phyloP scores from a whole-genome alignment of 2,329 filamentous ascomycete genomes.

The Lachnellula willkommii region DNA sequence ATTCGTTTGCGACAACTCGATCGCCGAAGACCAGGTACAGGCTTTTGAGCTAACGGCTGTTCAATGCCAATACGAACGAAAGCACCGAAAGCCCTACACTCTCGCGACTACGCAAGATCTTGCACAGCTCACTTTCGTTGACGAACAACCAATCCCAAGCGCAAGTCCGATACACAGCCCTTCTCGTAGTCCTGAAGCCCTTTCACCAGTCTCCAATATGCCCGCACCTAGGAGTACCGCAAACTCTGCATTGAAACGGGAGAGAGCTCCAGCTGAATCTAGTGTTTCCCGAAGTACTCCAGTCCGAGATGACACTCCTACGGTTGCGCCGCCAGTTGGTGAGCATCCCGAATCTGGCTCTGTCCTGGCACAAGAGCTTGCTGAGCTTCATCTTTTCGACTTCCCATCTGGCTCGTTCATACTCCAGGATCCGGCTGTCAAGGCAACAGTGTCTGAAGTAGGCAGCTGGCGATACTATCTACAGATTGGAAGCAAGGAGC shows the following conservation, averaged over 20 bases:
- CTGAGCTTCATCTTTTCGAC: conserved; percentile 91
- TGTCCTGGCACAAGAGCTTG: conserved; percentile 67
- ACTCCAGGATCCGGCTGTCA: conserved; percentile 67
- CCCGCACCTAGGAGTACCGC: conserved; percentile 30
- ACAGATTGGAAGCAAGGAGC: conserved; percentile 64
- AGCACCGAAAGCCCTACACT: conserved; percentile 75
- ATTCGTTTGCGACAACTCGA: conserved; percentile 82
- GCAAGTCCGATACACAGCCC: conserved; percentile 45
- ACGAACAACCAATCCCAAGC: conserved; percentile 58
- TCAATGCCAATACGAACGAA: conserved; percentile 97
- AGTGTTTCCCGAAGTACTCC: conserved; percentile 24
- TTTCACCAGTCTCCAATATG: conserved; percentile 26
- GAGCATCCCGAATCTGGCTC: conserved; percentile 64
- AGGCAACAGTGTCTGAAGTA: conserved; percentile 74
- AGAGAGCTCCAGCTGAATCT: conserved; percentile 14
- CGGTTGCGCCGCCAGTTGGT: conserved; percentile 54
- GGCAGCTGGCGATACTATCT: conserved; percentile 91
- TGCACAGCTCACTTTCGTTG: conserved; percentile 71
- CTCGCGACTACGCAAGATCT: conserved; percentile 79
- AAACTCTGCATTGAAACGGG: conserved; percentile 45
- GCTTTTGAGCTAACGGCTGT: conserved; percentile 78
- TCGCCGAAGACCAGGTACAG: conserved; percentile 64
- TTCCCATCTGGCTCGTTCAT: conserved; percentile 82
- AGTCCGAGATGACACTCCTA: conserved; percentile 42
- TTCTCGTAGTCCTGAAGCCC: conserved; percentile 49